Evolutionary conservation across 2,329 filamentous ascomycete species (phyloP).

Genomic region (Amauroascus niger): DNA sequence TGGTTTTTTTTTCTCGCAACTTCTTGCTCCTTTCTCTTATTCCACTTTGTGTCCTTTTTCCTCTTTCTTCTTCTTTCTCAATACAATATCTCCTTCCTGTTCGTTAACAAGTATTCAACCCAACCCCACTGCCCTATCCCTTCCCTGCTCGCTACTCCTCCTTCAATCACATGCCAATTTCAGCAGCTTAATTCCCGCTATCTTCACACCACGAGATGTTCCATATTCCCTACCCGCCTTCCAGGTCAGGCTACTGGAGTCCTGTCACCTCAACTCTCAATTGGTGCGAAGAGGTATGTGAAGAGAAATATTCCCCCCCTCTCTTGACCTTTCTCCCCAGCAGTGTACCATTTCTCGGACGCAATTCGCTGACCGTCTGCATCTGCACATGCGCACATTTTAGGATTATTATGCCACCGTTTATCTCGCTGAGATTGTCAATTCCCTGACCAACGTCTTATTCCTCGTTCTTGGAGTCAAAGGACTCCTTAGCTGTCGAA

Average conservation of each 20-base stretch:
- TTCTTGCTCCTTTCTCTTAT: neutral
- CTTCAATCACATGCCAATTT: neutral
- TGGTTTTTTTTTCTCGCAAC: neutral
- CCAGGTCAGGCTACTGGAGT: constrained; percentile 53
- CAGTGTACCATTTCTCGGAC: neutral
- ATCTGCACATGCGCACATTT: neutral
- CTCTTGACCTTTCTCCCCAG: too few species aligned
- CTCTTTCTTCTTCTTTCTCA: neutral
- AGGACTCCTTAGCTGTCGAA: constrained; percentile 63
- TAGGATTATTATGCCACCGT: constrained; percentile 66
- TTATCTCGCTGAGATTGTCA: constrained; percentile 69
- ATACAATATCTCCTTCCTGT: neutral
- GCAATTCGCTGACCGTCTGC: neutral
- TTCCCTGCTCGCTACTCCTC: neutral
- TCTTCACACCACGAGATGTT: neutral
- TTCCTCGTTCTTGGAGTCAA: constrained; percentile 70
- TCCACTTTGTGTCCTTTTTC: too few species aligned
- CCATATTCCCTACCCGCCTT: constrained; percentile 35
- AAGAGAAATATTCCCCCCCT: too few species aligned
- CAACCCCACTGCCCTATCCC: too few species aligned
- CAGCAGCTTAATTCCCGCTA: neutral
- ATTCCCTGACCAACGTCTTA: constrained; percentile 69
- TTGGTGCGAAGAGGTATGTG: constrained; percentile 64
- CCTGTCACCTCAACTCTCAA: constrained; percentile 64
- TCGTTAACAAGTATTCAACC: neutral